Percentiles rank a stretch among this genome's conserved stretches.
phyloP scores from a whole-genome alignment of 176 grass and related monocot genomes.

The Aegilops sharonensis region DNA sequence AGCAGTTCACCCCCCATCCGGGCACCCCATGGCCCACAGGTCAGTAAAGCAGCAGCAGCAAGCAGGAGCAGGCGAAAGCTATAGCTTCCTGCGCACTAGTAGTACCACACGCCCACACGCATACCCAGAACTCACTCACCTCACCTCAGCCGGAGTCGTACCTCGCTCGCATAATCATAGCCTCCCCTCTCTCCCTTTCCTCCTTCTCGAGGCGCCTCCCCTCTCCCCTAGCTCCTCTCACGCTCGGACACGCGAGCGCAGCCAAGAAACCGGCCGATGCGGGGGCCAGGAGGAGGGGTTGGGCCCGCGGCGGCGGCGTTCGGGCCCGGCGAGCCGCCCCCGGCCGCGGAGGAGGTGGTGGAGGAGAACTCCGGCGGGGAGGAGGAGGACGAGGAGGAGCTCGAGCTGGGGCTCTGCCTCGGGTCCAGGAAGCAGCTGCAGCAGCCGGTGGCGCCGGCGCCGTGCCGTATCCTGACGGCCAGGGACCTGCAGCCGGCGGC shows the following conservation, averaged over 20 bases:
- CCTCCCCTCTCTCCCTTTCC: conserved; percentile 17
- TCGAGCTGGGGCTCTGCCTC: conserved; percentile 72
- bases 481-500: conserved; percentile 48
- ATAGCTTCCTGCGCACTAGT: conserved; percentile 19
- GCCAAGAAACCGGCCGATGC: conserved; percentile 28
- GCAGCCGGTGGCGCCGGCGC: background rate
- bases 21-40: background rate
- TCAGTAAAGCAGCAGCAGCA: conserved; percentile 27
- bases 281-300: background rate
- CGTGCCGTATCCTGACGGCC: conserved; percentile 68
- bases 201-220: conserved; percentile 42
- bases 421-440: conserved; percentile 35
- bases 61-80: too few relatives aligned
- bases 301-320: conserved; percentile 28
- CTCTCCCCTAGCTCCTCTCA: background rate
- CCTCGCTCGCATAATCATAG: conserved; percentile 4
- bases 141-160: too few relatives aligned
- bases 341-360: conserved; percentile 31
- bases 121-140: conserved; percentile 6
- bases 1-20: background rate
- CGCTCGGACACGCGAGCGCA: background rate
- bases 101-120: conserved; percentile 17
- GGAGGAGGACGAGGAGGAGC: conserved; percentile 24
- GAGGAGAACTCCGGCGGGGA: conserved; percentile 44
- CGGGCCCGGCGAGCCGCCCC: conserved; percentile 26